Evolutionary conservation across 208 protist species (phyloP), one percentile per base, ranked within the genome.

Genomic region (Crithidia fasciculata): DNA sequence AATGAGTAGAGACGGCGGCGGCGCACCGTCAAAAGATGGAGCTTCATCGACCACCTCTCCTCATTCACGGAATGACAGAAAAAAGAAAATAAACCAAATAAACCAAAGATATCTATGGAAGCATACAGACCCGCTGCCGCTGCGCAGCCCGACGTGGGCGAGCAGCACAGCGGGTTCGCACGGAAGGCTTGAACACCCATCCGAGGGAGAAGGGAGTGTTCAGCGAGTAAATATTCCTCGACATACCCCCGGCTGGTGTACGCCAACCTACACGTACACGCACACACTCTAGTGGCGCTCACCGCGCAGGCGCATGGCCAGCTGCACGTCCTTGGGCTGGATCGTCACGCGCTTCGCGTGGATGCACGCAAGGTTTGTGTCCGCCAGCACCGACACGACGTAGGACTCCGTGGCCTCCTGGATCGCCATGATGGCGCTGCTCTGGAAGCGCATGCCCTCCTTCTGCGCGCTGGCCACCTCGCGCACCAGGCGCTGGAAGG

Each of bases 351-450:
- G 81, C 71, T 91, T 89, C 44, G 89, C 88, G 82, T 97, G 94
- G 66, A 96, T 83, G 58, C 89, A 88, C 60, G 86, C 91, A 56
- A 97, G 82, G 85, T 98, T 96, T 54, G 91, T 92, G 81, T 97
- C 95, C 72, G 96, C 96, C 61, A 98, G 95, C 43, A 98, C 74
- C 69, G 77, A 82, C 64, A 98, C 90, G 41, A 98, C 56, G 78
- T 98, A 98, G 16, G 93, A 71, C 79, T 98, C 96, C 43, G 92
- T 85, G 39, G 95, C 89, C 83, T 97, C 95, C 84, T 98, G 93
- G 50, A 97, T 79, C 44, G 93, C 93, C 47, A 82, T 66, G 63
- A 98, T 75, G 28, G 95, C 95, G 62, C 77, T 80, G 69, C 75
- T 81, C 87, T 97, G 93, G 87, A 96, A 98, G 73, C 95, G 82